Percentiles rank a stretch among this genome's conserved stretches.
Evolutionary conservation across 2,329 filamentous ascomycete genomes (phyloP).

Genomic region (Monilinia fructicola): DNA sequence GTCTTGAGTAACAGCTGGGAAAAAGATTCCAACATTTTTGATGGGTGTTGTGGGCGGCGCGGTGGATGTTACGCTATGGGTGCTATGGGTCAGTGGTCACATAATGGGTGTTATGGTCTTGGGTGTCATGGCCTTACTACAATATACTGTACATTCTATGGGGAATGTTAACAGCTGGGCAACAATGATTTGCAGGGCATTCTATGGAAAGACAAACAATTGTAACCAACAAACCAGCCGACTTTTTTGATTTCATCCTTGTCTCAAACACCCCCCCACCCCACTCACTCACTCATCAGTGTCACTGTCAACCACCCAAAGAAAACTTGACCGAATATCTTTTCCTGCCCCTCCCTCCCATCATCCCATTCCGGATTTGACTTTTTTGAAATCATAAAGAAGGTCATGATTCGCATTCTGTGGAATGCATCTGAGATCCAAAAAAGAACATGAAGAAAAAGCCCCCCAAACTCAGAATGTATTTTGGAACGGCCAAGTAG

Average conservation of each 20-base stretch:
- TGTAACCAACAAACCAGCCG: neutral
- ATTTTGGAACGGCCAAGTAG: neutral
- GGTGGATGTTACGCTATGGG: neutral
- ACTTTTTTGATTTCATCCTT: conserved; percentile 1
- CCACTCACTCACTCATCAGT: conserved; percentile 1
- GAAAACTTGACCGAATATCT: neutral
- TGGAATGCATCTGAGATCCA: neutral
- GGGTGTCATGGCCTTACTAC: no score
- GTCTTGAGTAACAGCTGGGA: conserved; percentile 6
- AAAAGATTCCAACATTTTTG: neutral
- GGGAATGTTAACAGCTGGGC: conserved; percentile 10
- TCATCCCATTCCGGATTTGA: conserved; percentile 9
- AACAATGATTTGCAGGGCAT: conserved; percentile 15
- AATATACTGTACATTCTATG: no score
- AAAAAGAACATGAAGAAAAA: neutral
- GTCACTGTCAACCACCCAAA: neutral
- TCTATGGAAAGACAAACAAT: neutral
- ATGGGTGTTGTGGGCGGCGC: neutral
- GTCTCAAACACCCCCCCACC: neutral
- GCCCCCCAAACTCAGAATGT: conserved; percentile 4
- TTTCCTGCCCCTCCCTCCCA: conserved; percentile 14
- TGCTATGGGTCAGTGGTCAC: conserved; percentile 1
- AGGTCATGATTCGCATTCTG: neutral
- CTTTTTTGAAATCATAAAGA: neutral
- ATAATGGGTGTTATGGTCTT: no score